Percentiles rank a stretch among this genome's conserved stretches.
phyloP scores from a whole-genome alignment of 1,284 basidiomycete species.

The Fistulina hepatica region DNA sequence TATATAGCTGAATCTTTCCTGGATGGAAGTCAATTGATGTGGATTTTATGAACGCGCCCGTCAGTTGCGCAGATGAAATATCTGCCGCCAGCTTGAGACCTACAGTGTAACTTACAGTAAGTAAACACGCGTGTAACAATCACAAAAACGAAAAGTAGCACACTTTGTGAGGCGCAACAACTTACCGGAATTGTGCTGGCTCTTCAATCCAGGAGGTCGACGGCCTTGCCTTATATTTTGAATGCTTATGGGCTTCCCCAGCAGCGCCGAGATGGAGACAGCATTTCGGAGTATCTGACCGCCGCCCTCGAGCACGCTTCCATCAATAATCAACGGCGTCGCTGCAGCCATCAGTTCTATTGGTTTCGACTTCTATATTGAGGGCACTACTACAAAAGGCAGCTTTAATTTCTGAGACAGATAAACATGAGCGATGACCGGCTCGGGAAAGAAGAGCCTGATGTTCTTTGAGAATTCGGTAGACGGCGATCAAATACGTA shows the following conservation, averaged over 20 bases:
- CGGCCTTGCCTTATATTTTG: slow-evolving; percentile 47
- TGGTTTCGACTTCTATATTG: no score
- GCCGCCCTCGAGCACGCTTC: slow-evolving; percentile 46
- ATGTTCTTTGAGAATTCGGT: no score
- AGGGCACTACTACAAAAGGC: no score
- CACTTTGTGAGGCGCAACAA: slow-evolving; percentile 14
- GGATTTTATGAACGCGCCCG: slow-evolving; percentile 42
- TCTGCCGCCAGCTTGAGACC: slow-evolving; percentile 52
- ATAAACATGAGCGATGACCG: no score
- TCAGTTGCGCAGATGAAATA: slow-evolving; percentile 41
- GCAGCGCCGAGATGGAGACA: slow-evolving; percentile 47
- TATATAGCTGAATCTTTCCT: slow-evolving; percentile 31
- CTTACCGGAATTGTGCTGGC: slow-evolving; percentile 56
- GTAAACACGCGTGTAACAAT: background rate
- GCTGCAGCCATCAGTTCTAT: slow-evolving; percentile 14
- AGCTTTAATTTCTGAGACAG: no score
- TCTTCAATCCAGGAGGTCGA: slow-evolving; percentile 48
- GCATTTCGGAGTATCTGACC: slow-evolving; percentile 63
- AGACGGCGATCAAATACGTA: no score
- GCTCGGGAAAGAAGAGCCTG: no score
- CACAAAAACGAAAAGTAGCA: background rate
- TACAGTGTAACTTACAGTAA: slow-evolving; percentile 17
- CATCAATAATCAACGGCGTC: slow-evolving; percentile 26
- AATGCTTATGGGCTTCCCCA: slow-evolving; percentile 45
- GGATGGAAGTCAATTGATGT: slow-evolving; percentile 42